A percentile compares a stretch with the other conserved stretches of the same genome.
phyloP scores from a whole-genome alignment of 2,329 filamentous ascomycete genomes.

The Verticillium dahliae region DNA sequence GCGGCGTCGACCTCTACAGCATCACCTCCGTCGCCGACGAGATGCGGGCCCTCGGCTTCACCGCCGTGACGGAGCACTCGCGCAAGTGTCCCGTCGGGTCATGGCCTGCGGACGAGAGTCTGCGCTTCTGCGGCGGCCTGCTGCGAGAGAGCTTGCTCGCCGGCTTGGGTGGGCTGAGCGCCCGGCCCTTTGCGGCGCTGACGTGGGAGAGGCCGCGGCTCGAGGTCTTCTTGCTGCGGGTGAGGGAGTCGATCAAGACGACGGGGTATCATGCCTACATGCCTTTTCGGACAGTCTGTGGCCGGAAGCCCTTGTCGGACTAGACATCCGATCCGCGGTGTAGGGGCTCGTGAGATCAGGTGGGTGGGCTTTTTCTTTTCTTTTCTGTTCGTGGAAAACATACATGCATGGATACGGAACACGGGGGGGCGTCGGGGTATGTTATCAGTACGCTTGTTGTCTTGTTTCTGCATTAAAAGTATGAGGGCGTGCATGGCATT shows the following conservation, averaged over 20 bases:
- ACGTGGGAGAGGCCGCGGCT: slow-evolving; percentile 33
- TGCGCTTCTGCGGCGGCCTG: slow-evolving; percentile 32
- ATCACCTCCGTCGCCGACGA: slow-evolving; percentile 27
- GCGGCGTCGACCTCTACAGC: slow-evolving; percentile 35
- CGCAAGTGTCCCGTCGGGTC: slow-evolving; percentile 42
- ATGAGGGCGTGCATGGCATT: no score
- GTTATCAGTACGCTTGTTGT: no score
- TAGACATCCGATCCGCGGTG: neutral
- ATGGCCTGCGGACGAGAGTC: slow-evolving; percentile 36
- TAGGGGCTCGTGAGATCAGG: neutral
- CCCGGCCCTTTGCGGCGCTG: slow-evolving; percentile 29
- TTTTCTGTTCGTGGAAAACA: neutral
- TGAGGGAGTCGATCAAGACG: slow-evolving; percentile 30
- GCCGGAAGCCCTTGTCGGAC: slow-evolving; percentile 24
- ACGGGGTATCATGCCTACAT: slow-evolving; percentile 31
- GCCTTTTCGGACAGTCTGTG: slow-evolving; percentile 30
- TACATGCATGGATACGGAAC: neutral
- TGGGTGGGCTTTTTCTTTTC: no score
- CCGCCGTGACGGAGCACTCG: slow-evolving; percentile 28
- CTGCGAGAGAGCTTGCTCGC: slow-evolving; percentile 34
- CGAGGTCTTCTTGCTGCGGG: slow-evolving; percentile 35
- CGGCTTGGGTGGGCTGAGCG: slow-evolving; percentile 30
- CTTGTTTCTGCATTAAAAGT: no score
- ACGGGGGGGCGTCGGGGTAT: no score
- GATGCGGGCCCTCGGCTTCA: slow-evolving; percentile 34